Evolutionary conservation across 225 moss, liverwort and hornwort species (phyloP).

Genomic region (Anthoceros angustus): DNA sequence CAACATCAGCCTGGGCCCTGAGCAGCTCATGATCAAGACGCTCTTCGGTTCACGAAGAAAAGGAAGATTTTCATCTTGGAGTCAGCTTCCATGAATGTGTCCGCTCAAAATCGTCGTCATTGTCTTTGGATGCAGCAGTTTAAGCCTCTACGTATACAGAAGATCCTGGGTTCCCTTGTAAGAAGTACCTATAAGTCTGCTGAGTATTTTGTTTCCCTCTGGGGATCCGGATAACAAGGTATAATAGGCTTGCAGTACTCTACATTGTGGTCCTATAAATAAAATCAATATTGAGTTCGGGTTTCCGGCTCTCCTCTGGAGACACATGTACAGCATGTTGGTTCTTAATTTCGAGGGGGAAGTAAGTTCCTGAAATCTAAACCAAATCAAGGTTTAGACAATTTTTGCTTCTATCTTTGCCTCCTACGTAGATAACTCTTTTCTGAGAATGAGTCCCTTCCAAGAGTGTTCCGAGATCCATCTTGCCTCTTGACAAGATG

Average conservation of each 20-base stretch:
- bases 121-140: background rate
- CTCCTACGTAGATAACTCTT: background rate
- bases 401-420: background rate
- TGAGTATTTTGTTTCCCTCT: background rate
- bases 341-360: background rate
- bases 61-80: background rate
- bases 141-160: background rate
- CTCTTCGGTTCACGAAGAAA: background rate
- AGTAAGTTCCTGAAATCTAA: background rate
- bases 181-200: background rate
- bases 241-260: too few species aligned
- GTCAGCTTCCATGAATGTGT: background rate
- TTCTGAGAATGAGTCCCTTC: background rate
- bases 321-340: background rate
- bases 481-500: background rate
- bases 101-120: background rate
- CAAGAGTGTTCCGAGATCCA: background rate
- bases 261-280: background rate
- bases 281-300: background rate
- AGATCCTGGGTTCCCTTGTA: background rate
- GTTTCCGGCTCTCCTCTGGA: background rate
- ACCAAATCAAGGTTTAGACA: background rate
- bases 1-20: background rate
- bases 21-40: background rate
- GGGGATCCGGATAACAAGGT: too few species aligned